Evolutionary conservation across 352 stramenopile species (phyloP).

Genomic region (Globisporangium solare): DNA sequence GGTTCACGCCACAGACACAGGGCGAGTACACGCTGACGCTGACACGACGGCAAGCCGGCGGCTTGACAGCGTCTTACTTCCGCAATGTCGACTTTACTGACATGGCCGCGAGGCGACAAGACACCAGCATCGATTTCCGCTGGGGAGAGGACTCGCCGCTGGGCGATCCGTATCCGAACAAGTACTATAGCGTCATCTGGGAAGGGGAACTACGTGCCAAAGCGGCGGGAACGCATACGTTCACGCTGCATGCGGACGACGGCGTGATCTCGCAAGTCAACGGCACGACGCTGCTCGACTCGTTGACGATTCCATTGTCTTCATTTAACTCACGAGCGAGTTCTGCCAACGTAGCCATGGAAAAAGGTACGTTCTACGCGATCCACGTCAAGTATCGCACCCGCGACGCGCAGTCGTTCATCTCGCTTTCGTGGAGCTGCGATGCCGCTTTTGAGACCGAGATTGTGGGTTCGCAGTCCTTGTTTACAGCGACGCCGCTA

Average conservation of each 20-base stretch:
- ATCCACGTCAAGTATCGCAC: conserved; percentile 86
- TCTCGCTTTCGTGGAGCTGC: conserved; percentile 82
- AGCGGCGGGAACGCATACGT: conserved; percentile 60
- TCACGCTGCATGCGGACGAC: conserved; percentile 82
- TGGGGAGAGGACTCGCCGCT: conserved; percentile 74
- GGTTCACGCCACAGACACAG: conserved; percentile 73
- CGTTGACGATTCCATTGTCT: conserved; percentile 19
- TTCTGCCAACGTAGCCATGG: conserved; percentile 18
- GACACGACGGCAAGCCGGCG: conserved; percentile 69
- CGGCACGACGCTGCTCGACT: conserved; percentile 58
- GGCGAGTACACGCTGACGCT: conserved; percentile 84
- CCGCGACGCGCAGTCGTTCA: conserved; percentile 68
- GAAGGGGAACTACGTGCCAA: conserved; percentile 46
- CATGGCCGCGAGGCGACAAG: conserved; percentile 61
- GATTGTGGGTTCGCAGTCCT: conserved; percentile 16
- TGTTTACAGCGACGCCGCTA: conserved; percentile 41
- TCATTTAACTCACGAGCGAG: conserved; percentile 13
- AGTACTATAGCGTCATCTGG: conserved; percentile 74
- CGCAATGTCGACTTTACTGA: conserved; percentile 85
- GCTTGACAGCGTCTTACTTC: conserved; percentile 91
- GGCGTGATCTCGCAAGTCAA: conserved; percentile 72
- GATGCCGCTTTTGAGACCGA: conserved; percentile 11
- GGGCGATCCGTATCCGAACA: conserved; percentile 63
- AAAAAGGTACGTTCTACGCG: conserved; percentile 54
- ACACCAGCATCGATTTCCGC: conserved; percentile 79